Percentiles rank a stretch among this genome's conserved stretches.
Conservation (phyloP, 768 basidiomycete species). For the Phanerochaete carnosa region DNA sequence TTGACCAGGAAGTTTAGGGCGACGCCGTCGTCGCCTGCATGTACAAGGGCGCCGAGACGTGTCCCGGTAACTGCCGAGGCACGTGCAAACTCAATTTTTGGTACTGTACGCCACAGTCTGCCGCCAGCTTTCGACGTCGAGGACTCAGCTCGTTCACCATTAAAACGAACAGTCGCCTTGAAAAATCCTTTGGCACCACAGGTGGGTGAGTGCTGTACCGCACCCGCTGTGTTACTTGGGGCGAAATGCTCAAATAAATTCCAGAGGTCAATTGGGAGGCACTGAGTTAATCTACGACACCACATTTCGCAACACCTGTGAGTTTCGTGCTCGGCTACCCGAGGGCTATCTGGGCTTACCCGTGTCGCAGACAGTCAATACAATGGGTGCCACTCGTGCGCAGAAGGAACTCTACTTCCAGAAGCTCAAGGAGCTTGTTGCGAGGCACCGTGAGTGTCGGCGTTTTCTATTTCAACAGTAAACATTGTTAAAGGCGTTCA, state of each 20-base stretch:
- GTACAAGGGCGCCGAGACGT: background rate
- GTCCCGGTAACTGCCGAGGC: conserved; percentile 9
- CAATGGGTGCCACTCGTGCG: conserved; percentile 90
- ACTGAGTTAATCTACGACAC: conserved; percentile 35
- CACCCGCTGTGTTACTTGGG: background rate
- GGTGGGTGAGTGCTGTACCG: conserved; percentile 39
- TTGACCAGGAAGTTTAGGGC: background rate
- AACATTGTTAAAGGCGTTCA: conserved; percentile 1
- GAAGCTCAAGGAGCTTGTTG: conserved; percentile 91
- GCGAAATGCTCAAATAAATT: background rate
- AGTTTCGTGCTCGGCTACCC: conserved; percentile 8
- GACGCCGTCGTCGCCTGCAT: conserved; percentile 1
- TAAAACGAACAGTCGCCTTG: conserved; percentile 61
- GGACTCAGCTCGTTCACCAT: conserved; percentile 8
- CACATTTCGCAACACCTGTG: conserved; percentile 24
- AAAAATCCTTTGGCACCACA: conserved; percentile 92
- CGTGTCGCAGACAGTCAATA: conserved; percentile 24
- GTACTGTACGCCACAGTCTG: conserved; percentile 24
- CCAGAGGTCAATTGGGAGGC: conserved; percentile 93
- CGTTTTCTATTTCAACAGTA: background rate
- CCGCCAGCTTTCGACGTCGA: background rate
- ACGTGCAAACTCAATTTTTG: conserved; percentile 20
- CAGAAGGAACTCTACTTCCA: conserved; percentile 90
- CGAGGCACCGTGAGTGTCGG: conserved; percentile 75
- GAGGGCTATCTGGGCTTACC: conserved; percentile 6